phyloP scores from a whole-genome alignment of 805 yeast genomes.

The Lipomyces yamadae region DNA sequence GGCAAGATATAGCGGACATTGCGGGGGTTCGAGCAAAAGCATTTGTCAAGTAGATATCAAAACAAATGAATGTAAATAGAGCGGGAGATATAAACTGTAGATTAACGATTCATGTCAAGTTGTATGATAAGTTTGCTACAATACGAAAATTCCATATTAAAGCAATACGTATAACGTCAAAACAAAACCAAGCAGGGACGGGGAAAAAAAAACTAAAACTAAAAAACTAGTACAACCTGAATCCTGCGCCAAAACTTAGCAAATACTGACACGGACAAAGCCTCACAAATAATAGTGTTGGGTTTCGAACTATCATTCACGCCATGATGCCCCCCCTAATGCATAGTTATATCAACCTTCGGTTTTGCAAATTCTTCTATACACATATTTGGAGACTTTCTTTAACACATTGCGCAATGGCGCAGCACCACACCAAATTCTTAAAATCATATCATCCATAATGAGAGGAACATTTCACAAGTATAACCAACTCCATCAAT shows the following conservation, averaged over 20 bases:
- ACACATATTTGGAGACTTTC: neutral
- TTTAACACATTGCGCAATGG: neutral
- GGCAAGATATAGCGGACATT: neutral
- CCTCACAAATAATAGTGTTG: neutral
- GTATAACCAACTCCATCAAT: no score
- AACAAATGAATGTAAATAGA: neutral
- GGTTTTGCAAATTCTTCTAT: neutral
- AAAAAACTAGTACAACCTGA: neutral
- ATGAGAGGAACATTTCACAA: no score
- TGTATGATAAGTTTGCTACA: neutral
- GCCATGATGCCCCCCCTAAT: neutral
- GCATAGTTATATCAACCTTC: neutral
- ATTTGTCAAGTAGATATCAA: neutral
- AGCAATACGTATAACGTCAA: neutral
- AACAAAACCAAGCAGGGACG: no score
- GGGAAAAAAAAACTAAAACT: neutral
- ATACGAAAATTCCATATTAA: neutral
- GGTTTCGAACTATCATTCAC: neutral
- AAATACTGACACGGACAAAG: neutral
- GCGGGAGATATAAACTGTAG: neutral
- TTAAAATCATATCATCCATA: neutral
- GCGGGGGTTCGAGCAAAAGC: no score
- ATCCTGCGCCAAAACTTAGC: slow-evolving; percentile 3
- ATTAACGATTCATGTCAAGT: neutral
- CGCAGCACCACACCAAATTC: neutral